Conservation (phyloP, 345 rosid species). For the Ricinus communis region DNA sequence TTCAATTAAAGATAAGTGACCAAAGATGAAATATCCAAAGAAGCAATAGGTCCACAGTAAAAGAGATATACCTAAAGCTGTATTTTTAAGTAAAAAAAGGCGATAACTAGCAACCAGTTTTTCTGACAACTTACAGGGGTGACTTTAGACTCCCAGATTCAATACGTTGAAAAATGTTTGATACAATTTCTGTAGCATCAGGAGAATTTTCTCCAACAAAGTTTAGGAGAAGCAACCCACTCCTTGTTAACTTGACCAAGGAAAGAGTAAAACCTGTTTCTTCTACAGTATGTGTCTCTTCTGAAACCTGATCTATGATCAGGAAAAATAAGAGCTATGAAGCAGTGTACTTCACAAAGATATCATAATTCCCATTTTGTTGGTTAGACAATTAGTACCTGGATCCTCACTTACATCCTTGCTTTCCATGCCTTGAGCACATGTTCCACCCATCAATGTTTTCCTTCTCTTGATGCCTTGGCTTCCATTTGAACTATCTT, state of each 20-base stretch:
- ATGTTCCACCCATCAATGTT: constrained; percentile 34
- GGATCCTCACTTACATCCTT: constrained; percentile 29
- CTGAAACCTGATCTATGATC: constrained; percentile 34
- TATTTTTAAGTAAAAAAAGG: neutral
- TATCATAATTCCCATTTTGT: constrained; percentile 12
- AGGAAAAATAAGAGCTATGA: constrained; percentile 3
- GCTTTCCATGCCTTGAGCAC: constrained; percentile 20
- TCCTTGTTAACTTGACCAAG: constrained; percentile 76
- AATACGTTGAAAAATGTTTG: constrained; percentile 49
- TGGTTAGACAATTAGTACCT: constrained; percentile 33
- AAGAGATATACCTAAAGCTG: neutral
- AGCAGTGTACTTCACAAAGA: constrained; percentile 3
- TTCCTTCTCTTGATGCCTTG: constrained; percentile 53
- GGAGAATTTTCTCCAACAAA: constrained; percentile 44
- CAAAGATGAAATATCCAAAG: neutral
- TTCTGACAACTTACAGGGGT: constrained; percentile 64
- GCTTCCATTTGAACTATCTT: constrained; percentile 28
- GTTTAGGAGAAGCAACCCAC: constrained; percentile 81
- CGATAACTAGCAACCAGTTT: neutral
- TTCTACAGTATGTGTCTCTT: constrained; percentile 23
- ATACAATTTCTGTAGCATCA: constrained; percentile 45
- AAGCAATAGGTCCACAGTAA: neutral
- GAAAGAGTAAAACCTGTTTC: constrained; percentile 54
- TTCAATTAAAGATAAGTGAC: constrained; percentile 1
- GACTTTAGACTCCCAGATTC: constrained; percentile 59